Evolutionary conservation across 345 rosid genomes (phyloP), one percentile per base, ranked within the genome.

Genomic region (Ceriops decandra): DNA sequence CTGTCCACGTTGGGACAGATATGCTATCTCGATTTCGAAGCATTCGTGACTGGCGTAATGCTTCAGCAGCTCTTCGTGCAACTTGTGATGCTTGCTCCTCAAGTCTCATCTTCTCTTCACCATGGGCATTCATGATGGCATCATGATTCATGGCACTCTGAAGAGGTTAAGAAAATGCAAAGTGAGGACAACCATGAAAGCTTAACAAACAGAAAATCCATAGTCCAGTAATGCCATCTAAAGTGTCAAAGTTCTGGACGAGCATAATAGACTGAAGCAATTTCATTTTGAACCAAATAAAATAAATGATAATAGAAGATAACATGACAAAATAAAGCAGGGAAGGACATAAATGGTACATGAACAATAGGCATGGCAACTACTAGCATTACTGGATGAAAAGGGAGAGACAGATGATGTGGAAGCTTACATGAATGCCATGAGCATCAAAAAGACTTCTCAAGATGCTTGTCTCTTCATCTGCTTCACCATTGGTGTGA

Each of bases 71-170:
- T 74, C 85, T 85, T 80, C 83, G 85, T 52, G 99, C 97, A 56
- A 95, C 95, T 76, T 83, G 91, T 57, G 93, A 83, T 62, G 99
- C 96, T 82, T 91, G 88, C 54, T 90, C 93, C 80, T 95, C 97
- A 10, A 95, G 87, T 81, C 89, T 88, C 68, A 82, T 68, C 83
- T 88, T 91, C 79, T 95, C 96, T 70, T 80, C 93, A 73, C 86
- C 84, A 51, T 85, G 78, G 28, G 90, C 92, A 63, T 87, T 77
- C 82, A 93, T 79, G 72, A 93, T 91, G 64, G 75, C 83, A 74
- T 95, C 99, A 64, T 95, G 99, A 63, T 95, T 84, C 83, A 95
- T 69, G 3, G 93, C 99, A 88, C 96, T 91, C 97, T 93, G 83
- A 3, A 52, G 62, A 26, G 51, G 19, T 19, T 49, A 33, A 36